phyloP scores from a whole-genome alignment of 805 yeast genomes.

The Priceomyces medius region DNA sequence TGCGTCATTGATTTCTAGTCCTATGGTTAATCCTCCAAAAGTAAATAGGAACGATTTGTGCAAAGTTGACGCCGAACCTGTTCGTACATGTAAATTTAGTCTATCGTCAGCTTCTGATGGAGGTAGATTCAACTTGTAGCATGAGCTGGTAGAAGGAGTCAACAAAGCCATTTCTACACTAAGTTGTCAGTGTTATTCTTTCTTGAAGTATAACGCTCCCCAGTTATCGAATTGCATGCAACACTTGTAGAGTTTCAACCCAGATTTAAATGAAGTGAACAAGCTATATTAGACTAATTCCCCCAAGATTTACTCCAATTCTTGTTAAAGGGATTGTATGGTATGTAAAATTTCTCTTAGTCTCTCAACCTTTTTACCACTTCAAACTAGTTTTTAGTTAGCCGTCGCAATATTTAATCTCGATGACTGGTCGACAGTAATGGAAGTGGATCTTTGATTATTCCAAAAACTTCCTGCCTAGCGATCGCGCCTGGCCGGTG shows the following conservation, averaged over 20 bases:
- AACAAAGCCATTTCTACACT: slow-evolving; percentile 51
- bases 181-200: neutral
- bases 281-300: too few species aligned
- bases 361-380: too few species aligned
- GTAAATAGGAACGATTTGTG: slow-evolving; percentile 61
- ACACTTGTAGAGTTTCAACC: neutral
- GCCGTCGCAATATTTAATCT: neutral
- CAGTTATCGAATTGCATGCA: neutral
- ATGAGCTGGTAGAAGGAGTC: slow-evolving; percentile 62
- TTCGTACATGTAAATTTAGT: slow-evolving; percentile 55
- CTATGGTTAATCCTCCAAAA: slow-evolving; percentile 67
- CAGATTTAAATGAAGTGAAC: too few species aligned
- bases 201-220: neutral
- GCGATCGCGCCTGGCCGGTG: too few species aligned
- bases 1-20: slow-evolving; percentile 46
- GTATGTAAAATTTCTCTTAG: too few species aligned
- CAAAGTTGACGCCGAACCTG: slow-evolving; percentile 64
- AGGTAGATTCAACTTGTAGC: slow-evolving; percentile 59
- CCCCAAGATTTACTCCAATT: too few species aligned
- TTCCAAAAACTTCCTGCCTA: too few species aligned
- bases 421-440: neutral
- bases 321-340: too few species aligned
- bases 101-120: slow-evolving; percentile 53
- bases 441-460: neutral
- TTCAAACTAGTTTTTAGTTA: too few species aligned